A percentile compares a stretch with the other conserved stretches of the same genome.
Evolutionary conservation across 768 basidiomycete species (phyloP).

Genomic region (Serpula lacrymans): DNA sequence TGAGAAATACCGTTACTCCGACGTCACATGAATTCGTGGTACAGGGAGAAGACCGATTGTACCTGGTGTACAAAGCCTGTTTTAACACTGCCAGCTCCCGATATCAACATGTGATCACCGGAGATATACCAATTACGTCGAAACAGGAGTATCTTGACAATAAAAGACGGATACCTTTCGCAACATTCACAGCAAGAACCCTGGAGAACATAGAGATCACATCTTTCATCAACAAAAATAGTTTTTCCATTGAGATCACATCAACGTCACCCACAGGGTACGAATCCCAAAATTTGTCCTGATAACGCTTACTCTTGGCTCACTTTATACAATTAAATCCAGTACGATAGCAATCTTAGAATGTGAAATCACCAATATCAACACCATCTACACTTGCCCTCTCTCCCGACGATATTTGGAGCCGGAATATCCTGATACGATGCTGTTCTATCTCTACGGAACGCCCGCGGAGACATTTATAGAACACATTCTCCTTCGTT

Average conservation of each 20-base stretch:
- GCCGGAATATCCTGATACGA: slow-evolving; percentile 5
- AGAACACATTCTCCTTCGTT: slow-evolving; percentile 6
- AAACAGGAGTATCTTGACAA: not conserved
- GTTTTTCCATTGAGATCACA: no score
- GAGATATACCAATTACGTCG: not conserved
- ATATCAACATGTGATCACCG: slow-evolving; percentile 11
- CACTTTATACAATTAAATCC: not conserved
- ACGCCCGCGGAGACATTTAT: slow-evolving; percentile 5
- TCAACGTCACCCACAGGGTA: no score
- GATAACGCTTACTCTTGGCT: no score
- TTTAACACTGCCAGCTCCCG: slow-evolving; percentile 12
- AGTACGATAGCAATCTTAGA: not conserved
- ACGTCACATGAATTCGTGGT: slow-evolving; percentile 10
- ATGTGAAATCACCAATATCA: slow-evolving; percentile 9
- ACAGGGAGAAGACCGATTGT: slow-evolving; percentile 11
- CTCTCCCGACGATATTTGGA: slow-evolving; percentile 3
- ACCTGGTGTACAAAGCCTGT: slow-evolving; percentile 7
- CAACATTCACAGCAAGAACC: not conserved
- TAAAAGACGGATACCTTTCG: not conserved
- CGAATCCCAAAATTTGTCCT: no score
- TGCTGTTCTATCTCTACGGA: slow-evolving; percentile 17
- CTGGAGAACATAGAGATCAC: not conserved
- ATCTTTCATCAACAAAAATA: not conserved
- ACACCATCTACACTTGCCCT: slow-evolving; percentile 1
- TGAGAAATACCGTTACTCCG: slow-evolving; percentile 6